Base-by-base conservation (phyloP, 345 rosid genomes). In the Bruguiera parviflora region DNA sequence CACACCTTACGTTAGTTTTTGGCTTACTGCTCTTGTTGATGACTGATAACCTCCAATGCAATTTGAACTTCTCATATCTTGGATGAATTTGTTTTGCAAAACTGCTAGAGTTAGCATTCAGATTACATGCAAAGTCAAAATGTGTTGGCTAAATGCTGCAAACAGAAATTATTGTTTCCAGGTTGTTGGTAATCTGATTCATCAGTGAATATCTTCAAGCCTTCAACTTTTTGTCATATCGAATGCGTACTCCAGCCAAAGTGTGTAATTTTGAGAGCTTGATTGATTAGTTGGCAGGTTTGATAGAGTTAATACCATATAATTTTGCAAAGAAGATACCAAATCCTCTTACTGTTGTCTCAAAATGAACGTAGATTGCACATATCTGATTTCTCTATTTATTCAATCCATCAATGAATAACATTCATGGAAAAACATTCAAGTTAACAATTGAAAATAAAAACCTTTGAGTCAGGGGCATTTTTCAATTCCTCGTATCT, bases 1-100 rank as follows among this genome's bases (percentile, higher is more conserved):
- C 78, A 68, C 22, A 49, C 58, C 24, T 55, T 58, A 11, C 20
- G 7, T 37, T 18, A 5, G 53, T 71, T 65, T 61, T 39, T 35
- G 60, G 53, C 53, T 53, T n/a, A 43, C 43, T 11, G 6, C 37
- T 61, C n/a, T 58, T 52, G 21, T 31, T 29, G 6, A 29, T 37
- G 28, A n/a, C 37, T 59, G 52, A 52, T 2, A 2, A 5, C 52
- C 32, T 20, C 11, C 61, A 24, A 68, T 27, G 52, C 58, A 22
- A 60, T 49, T 61, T 22, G 9, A 25, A 29, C 55, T 25, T 56
- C 22, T 73, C 8, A 69, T 1, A 47, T 32, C 22, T 19, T 10
- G 29, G 16, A 47, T 32, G 24, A 53, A 53, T 62, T 35, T 57
- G 46, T n/a, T 18, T 1, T 52, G n/a, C 29, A 15, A 15, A 28